Percentiles rank a stretch among this genome's conserved stretches.
Conservation (phyloP, 306 rosid genomes). For the Canavalia ensiformis region DNA sequence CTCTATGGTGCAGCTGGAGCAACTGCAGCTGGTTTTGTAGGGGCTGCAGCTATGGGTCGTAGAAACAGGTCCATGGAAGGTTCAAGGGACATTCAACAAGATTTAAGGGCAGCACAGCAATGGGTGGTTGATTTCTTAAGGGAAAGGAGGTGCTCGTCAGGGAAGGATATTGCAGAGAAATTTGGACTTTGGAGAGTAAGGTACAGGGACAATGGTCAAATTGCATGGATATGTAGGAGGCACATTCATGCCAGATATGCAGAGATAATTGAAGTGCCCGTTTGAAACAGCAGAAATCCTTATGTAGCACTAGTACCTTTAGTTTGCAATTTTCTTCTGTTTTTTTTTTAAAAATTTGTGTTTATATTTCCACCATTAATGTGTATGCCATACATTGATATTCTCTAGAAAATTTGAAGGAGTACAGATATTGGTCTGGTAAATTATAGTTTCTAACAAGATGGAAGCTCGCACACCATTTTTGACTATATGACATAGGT, state of each 20-base stretch:
- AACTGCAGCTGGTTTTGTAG: conserved; percentile 72
- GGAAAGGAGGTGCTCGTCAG: conserved; percentile 80
- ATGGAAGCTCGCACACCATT: conserved; percentile 18
- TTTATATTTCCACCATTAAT: conserved; percentile 13
- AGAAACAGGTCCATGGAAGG: conserved; percentile 61
- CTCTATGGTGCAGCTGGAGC: conserved; percentile 73
- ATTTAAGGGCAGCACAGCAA: conserved; percentile 82
- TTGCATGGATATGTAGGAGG: conserved; percentile 94
- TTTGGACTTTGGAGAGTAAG: conserved; percentile 93
- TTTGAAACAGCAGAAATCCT: conserved; percentile 55
- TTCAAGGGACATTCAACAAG: conserved; percentile 80
- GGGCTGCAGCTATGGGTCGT: conserved; percentile 71
- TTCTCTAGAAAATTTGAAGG: conserved; percentile 20
- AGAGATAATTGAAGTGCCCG: conserved; percentile 87
- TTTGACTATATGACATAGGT: neutral
- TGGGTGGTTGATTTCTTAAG: conserved; percentile 95
- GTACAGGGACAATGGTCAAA: conserved; percentile 83
- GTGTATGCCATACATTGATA: neutral
- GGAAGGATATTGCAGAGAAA: conserved; percentile 94
- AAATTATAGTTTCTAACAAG: conserved; percentile 3
- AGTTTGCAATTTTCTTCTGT: conserved; percentile 23
- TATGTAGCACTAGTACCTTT: conserved; percentile 10
- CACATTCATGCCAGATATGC: conserved; percentile 83
- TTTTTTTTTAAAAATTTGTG: neutral
- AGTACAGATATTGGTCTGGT: neutral